Percentiles rank a stretch among this genome's conserved stretches.
phyloP scores from a whole-genome alignment of 805 yeast species.

The Candida pseudoglaebosa region DNA sequence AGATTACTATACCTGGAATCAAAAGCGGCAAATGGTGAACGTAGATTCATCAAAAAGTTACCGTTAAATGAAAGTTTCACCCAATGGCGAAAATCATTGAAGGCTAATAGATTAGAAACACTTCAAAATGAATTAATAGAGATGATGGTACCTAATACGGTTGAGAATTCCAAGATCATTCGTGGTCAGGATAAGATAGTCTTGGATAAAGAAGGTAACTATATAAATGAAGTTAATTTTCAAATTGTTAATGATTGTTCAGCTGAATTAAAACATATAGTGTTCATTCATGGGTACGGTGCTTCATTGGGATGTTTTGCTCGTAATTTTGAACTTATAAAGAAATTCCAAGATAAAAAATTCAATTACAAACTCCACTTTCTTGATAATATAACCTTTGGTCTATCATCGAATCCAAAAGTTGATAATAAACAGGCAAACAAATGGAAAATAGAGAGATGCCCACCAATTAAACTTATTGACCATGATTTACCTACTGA shows the following conservation, averaged over 20 bases:
- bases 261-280: conserved; percentile 36
- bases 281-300: conserved; percentile 55
- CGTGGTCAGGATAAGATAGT: conserved; percentile 14
- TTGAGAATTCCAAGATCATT: conserved; percentile 20
- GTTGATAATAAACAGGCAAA: conserved; percentile 17
- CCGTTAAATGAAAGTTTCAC: neutral
- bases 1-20: neutral
- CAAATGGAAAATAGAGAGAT: conserved; percentile 16
- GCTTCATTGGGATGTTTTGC: conserved; percentile 56
- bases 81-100: conserved; percentile 21
- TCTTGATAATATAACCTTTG: conserved; percentile 49
- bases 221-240: conserved; percentile 33
- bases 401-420: conserved; percentile 47
- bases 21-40: neutral
- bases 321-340: conserved; percentile 45
- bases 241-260: conserved; percentile 22
- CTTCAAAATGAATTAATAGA: conserved; percentile 34
- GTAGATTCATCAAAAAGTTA: neutral
- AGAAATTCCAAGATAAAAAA: conserved; percentile 20
- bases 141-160: conserved; percentile 25
- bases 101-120: conserved; percentile 21
- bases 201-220: conserved; percentile 22
- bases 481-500: conserved; percentile 23
- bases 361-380: conserved; percentile 46
- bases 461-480: conserved; percentile 22